Evolutionary conservation across 306 rosid genomes (phyloP), one percentile per base, ranked within the genome.

Genomic region (Crataegus laevigata): DNA sequence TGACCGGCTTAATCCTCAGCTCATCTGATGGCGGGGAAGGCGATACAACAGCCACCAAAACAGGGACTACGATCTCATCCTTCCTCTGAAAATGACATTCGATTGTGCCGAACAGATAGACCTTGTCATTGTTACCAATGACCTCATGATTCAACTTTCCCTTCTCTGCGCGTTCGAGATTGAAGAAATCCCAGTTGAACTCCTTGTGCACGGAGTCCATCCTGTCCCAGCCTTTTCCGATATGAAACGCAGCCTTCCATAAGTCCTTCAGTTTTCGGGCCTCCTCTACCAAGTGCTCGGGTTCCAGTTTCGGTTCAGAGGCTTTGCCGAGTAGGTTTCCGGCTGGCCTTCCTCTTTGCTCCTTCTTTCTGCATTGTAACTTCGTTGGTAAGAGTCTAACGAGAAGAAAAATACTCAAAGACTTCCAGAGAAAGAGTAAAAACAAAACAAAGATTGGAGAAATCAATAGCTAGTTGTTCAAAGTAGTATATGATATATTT

Each of bases 11-110:
- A 52, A 92, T 83, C 66, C 90, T 92, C 74, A 90, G 84, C 81
- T 92, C 89, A 90, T 90, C 90, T 45, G 94, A 90, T 38, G 98
- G 98, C 8, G 90, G 96, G 63, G 85, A 89, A 68, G 96, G 96
- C 36, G 96, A 92, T 54, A 83, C 96, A 80, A 92, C 72, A 21
- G 82, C 77, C 42, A 29, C 42, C 67, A 62, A 11, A 34, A 62
- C 42, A 29, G 68, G 68, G 24, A 63, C 68, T 14, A 0, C 18
- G 8, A 30, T 12, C 8, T 17, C 42, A 14, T 29, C 42, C 68
- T 18, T 28, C n/a, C 22, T 17, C 22, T 18, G 24, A 3, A 1
- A 6, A 17, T 63, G 40, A 30, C 66, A 19, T 29, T 63, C 42
- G 4, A 18, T 18, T 3, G 42, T 63, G 42, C 96, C 96, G 62